These are phyloP conservation scores for Spinacia oleracea DNA, from an alignment of 179 eudicot species.

Conservation along the genomic window DNA sequence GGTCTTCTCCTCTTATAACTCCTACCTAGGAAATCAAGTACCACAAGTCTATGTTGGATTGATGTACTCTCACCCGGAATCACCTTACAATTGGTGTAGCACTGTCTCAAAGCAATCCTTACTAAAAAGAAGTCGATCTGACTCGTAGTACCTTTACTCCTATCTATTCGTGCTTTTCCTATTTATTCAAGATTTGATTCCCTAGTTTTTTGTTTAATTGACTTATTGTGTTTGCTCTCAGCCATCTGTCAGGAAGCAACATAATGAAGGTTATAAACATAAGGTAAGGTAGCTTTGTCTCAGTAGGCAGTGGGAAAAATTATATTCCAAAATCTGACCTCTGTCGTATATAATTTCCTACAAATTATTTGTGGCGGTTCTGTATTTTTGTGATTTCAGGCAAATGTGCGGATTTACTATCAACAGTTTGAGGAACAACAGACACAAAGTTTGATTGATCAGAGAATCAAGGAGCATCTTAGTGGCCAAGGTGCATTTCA, in stretches of 20 bases:
- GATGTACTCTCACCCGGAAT: too few species aligned
- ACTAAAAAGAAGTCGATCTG: too few species aligned
- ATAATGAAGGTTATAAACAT: conserved; percentile 50
- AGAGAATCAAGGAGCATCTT: conserved; percentile 54
- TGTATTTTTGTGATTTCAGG: conserved; percentile 25
- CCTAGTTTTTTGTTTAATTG: conserved; percentile 13
- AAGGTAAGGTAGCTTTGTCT: conserved; percentile 32
- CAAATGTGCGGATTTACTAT: conserved; percentile 45
- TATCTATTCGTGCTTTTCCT: too few species aligned
- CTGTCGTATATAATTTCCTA: background rate
- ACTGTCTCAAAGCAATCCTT: too few species aligned
- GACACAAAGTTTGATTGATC: conserved; percentile 53
- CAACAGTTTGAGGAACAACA: conserved; percentile 58
- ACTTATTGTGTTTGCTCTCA: conserved; percentile 9
- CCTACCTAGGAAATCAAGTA: too few species aligned
- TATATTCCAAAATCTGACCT: background rate
- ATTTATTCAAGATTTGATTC: too few species aligned
- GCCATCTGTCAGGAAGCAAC: conserved; percentile 54
- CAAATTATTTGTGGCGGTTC: background rate
- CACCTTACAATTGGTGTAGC: too few species aligned
- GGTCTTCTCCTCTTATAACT: too few species aligned
- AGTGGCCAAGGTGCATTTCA: conserved; percentile 44
- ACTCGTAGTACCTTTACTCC: too few species aligned
- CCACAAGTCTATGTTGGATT: too few species aligned
- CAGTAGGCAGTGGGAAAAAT: background rate